Percentiles rank a stretch among this genome's conserved stretches.
Conservation (phyloP, 345 rosid species). For the Erysimum cheiranthoides region DNA sequence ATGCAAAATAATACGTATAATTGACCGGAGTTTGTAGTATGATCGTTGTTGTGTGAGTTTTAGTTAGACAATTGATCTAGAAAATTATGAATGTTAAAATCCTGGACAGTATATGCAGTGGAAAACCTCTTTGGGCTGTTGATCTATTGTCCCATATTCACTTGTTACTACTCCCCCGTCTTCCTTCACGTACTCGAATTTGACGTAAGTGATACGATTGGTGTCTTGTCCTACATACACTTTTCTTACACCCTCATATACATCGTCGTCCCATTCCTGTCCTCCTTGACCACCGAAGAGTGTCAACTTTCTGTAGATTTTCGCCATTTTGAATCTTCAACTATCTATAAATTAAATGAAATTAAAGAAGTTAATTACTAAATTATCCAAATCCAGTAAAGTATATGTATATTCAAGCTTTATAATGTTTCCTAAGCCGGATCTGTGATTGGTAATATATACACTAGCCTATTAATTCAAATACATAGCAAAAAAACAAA, state of each 20-base stretch:
- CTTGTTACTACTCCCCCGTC: conserved; percentile 36
- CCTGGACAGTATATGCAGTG: neutral
- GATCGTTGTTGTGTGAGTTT: neutral
- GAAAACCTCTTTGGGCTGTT: conserved; percentile 34
- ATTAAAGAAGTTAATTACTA: neutral
- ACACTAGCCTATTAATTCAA: neutral
- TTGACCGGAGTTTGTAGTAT: neutral
- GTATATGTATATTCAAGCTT: neutral
- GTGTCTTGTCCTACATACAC: conserved; percentile 36
- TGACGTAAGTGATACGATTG: conserved; percentile 33
- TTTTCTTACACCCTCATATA: conserved; percentile 38
- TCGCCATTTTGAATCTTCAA: conserved; percentile 9
- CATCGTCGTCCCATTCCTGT: conserved; percentile 41
- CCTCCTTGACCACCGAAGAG: conserved; percentile 38
- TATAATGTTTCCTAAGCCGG: neutral
- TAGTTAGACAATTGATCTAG: neutral
- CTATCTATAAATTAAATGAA: neutral
- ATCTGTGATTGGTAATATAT: neutral
- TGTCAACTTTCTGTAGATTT: conserved; percentile 21
- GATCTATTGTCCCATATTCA: conserved; percentile 36
- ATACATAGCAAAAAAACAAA: neutral
- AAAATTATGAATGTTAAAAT: neutral
- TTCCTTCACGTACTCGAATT: conserved; percentile 36
- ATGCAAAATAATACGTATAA: neutral
- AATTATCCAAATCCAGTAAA: neutral